Evolutionary conservation across 2,329 filamentous ascomycete genomes (phyloP), one percentile per base, ranked within the genome.

Genomic region (Stagonosporopsis cucurbitacearum): DNA sequence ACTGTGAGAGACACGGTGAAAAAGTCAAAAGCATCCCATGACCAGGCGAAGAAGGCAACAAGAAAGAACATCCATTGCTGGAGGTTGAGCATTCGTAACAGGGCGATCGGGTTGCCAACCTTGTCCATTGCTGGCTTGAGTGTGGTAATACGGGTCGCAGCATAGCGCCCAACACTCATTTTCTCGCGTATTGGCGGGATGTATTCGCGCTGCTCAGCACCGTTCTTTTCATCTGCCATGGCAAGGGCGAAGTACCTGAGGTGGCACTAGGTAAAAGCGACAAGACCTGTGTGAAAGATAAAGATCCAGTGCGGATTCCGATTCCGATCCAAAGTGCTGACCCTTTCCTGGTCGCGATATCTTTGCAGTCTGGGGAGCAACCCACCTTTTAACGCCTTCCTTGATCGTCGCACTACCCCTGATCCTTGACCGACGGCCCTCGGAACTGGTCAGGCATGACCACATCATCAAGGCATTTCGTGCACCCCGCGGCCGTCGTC

Each of bases 1-100:
- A 86, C 80, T 0, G 83, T 84, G 46, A 87, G 71, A 5, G 82
- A 85, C 22, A 87, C 84, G 22, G 84, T 85, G 73, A 86, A 87
- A 74, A 86, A 87, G 65, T 87, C 84, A 53, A 86, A 85, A 0
- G 84, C 79, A 35, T 77, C 74, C 74, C 75, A 77, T 0, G 71
- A 63, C 72, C 84, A 86, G 2, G 78, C 82, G 15, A 79, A 64
- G 56, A 80, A 80, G 1, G 76, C 72, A 35, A 78, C 75, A 7
- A 77, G 67, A 69, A 85, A 86, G 71, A 85, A 84, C n/a, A 85
- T 75, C 83, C 83, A 86, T 75, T 86, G 82, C 43, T 84, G 80
- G 26, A 66, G 67, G 58, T 82, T 85, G 6, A 86, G 75, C 41
- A 84, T 69, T 17, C 74, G 68, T 20, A 86, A 71, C 0, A 84